A percentile compares a stretch with the other conserved stretches of the same genome.
These are phyloP conservation scores for Clarireedia monteithiana DNA, from an alignment of 2,329 filamentous ascomycete species.

Conservation along the genomic window DNA sequence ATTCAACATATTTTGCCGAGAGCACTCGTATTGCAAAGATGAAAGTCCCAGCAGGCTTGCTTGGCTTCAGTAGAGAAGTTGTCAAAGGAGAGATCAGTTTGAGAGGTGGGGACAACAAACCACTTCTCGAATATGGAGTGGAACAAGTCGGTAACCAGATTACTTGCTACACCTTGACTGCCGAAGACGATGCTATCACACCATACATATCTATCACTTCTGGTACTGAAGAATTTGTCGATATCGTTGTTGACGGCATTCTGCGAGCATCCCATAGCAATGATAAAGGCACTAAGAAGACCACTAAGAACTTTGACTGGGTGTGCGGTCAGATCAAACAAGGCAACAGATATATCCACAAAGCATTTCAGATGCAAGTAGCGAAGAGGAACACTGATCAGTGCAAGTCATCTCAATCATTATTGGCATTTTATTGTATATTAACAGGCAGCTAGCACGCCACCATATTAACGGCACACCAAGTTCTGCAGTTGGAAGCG, in stretches of 20 bases:
- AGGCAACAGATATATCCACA: neutral
- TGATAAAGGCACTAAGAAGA: neutral
- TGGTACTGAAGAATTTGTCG: constrained; percentile 15
- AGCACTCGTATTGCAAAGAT: neutral
- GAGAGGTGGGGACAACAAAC: neutral
- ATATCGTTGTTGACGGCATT: constrained; percentile 24
- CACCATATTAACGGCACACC: neutral
- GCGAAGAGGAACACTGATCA: constrained; percentile 6
- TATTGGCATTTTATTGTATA: neutral
- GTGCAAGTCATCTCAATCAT: constrained; percentile 3
- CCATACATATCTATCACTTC: constrained; percentile 4
- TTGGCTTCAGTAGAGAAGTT: constrained; percentile 1
- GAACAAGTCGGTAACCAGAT: constrained; percentile 3
- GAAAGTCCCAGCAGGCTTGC: neutral
- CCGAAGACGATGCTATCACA: constrained; percentile 14
- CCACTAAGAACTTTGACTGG: neutral
- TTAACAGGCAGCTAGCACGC: neutral
- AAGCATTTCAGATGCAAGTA: constrained; percentile 12
- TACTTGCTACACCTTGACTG: constrained; percentile 15
- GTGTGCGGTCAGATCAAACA: neutral
- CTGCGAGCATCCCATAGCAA: constrained; percentile 15
- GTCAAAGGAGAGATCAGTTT: constrained; percentile 2
- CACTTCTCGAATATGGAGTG: constrained; percentile 8
- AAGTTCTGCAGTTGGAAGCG: constrained; percentile 6
- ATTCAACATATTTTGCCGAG: neutral